Percentiles rank a stretch among this genome's conserved stretches.
Conservation (phyloP, 83 land plant genomes). For the Picea abies region DNA sequence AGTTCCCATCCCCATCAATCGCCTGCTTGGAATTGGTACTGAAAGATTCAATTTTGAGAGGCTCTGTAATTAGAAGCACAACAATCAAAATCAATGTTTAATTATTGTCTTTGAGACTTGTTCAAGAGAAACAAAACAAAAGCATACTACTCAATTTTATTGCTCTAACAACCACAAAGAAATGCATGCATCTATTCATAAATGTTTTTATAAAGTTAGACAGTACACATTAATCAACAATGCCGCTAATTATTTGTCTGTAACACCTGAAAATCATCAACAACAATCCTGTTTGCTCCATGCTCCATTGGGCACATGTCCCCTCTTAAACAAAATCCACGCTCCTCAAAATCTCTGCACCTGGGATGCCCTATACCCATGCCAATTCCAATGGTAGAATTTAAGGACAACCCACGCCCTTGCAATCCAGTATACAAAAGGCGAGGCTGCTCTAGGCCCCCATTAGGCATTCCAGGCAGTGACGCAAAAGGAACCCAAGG, state of each 20-base stretch:
- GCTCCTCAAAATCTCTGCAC: slow-evolving; percentile 98
- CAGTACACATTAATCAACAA: background rate
- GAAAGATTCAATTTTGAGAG: slow-evolving; percentile 96
- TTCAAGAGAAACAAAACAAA: slow-evolving; percentile 8
- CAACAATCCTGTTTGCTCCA: slow-evolving; percentile 95
- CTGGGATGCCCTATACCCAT: slow-evolving; percentile 58
- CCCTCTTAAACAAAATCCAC: slow-evolving; percentile 95
- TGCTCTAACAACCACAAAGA: background rate
- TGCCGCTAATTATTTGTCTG: slow-evolving; percentile 5
- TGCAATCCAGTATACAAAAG: slow-evolving; percentile 55
- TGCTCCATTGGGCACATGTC: slow-evolving; percentile 99
- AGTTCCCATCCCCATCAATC: slow-evolving; percentile 44
- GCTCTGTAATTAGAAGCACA: slow-evolving; percentile 52
- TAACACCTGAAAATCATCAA: slow-evolving; percentile 98
- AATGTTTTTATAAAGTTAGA: background rate
- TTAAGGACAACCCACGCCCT: slow-evolving; percentile 45
- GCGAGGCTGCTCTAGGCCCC: slow-evolving; percentile 65
- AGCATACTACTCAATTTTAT: background rate
- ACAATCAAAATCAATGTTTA: slow-evolving; percentile 11
- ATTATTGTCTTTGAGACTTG: background rate
- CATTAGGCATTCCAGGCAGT: slow-evolving; percentile 53
- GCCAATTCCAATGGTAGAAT: slow-evolving; percentile 47
- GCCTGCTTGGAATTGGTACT: slow-evolving; percentile 68
- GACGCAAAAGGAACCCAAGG: slow-evolving; percentile 71
- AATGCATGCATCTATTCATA: background rate